Percentiles rank a stretch among this genome's conserved stretches.
Conservation (phyloP, 805 yeast genomes). For the Spathaspora gorwiae region DNA sequence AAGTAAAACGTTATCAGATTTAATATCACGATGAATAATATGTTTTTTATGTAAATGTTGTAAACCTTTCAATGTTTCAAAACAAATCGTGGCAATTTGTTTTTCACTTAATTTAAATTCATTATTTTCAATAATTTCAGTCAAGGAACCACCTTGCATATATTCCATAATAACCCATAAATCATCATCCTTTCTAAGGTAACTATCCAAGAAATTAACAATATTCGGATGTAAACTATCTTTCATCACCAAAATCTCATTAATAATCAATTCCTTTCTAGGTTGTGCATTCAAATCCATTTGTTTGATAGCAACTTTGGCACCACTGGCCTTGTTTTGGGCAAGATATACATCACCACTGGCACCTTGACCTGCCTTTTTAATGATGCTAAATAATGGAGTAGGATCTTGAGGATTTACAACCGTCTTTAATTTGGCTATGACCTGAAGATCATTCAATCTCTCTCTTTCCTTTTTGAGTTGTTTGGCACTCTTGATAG, state of each 20-base stretch:
- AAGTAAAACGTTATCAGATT: conserved; percentile 43
- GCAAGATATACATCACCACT: conserved; percentile 93
- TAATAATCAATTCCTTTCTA: conserved; percentile 88
- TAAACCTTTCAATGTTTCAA: conserved; percentile 86
- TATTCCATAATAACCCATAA: conserved; percentile 99
- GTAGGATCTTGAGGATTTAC: conserved; percentile 86
- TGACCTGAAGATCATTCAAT: conserved; percentile 81
- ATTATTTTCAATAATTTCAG: conserved; percentile 92
- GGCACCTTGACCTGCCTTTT: conserved; percentile 96
- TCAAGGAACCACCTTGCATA: conserved; percentile 98
- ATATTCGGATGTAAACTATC: conserved; percentile 92
- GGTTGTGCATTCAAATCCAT: conserved; percentile 91
- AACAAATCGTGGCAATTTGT: conserved; percentile 88
- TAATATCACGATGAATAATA: conserved; percentile 69
- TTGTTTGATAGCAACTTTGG: conserved; percentile 91
- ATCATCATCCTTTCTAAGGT: conserved; percentile 71
- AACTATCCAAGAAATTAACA: conserved; percentile 91
- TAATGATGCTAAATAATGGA: conserved; percentile 68
- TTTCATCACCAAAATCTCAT: conserved; percentile 95
- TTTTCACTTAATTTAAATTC: conserved; percentile 65
- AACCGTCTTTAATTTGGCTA: conserved; percentile 76
- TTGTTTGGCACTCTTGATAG: conserved; percentile 34
- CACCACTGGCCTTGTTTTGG: conserved; percentile 52
- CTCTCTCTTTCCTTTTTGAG: conserved; percentile 38
- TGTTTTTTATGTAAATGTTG: conserved; percentile 88